Base-by-base conservation (phyloP, 345 rosid genomes). In the Microthlaspi erraticum region DNA sequence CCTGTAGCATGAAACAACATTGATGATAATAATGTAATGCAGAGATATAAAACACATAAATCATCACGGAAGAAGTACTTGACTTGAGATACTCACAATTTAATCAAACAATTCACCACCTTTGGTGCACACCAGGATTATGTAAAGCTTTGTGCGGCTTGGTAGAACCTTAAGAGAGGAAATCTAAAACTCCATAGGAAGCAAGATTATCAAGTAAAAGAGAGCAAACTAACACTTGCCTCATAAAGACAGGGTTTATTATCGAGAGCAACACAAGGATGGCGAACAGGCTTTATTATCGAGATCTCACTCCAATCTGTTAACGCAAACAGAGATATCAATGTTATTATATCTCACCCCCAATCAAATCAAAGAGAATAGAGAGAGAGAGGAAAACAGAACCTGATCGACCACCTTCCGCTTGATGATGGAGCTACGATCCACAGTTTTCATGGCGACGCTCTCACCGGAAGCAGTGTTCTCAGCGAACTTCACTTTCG, bases 391-490 rank as follows among this genome's bases (percentile, higher is more conserved):
- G 8, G 66, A 52, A 71, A 16, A 23, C 4, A 36, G 65, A 31
- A 74, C 97, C 97, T 91, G 98, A 50, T 93, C 98, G 45, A 81
- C 84, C 98, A 93, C 89, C 81, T 93, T 93, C 72, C 90, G 98
- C 52, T 93, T 93, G 84, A 93, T 74, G 70, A 93, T 93, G 64
- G 91, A 82, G 76, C 75, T 83, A 26, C 96, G 92, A 82, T 93
- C 97, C 38, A 93, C 84, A 42, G 89, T 80, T 80, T 93, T 93
- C 97, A 91, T 84, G 79, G 98, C 97, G n/a, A 91, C 97, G 74
- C 98, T 93, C 80, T 91, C 97, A 9, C 98, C 96, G 14, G 98
- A n/a, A n/a, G n/a, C n/a, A n/a, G n/a, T n/a, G n/a, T n/a, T 89
- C 84, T 93, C 98, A 16, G 98, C 96, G 73, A 91, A 93, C 87